Base-by-base conservation (phyloP, 2,329 filamentous ascomycete species). In the Aureobasidium vineae region DNA sequence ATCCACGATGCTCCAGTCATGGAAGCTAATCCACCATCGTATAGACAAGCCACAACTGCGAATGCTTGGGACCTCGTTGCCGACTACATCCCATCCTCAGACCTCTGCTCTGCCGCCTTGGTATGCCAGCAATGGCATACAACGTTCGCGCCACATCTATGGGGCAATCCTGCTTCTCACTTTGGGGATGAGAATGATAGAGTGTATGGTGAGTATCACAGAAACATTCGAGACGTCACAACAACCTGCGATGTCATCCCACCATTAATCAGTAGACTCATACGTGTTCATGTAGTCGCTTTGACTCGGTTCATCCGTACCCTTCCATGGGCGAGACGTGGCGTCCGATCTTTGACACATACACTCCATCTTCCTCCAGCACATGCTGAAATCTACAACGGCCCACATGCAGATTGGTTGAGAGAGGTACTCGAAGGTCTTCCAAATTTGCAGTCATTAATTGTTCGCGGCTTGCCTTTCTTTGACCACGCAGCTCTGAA, bases 131-230 rank as follows among this genome's bases (percentile, higher is more conserved):
- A 78, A 77, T 87, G 85, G 84, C 83, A 87, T 71, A 71, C 76
- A 33, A 81, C 83, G n/a, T 87, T 87, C 70, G 79, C 82, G 63
- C 84, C 84, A 2, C 81, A 84, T 69, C 78, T 88, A 1, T 88
- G 86, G 86, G 85, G 85, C 19, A 83, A 85, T 71, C 86, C 86
- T 23, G 84, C 85, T 0, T 86, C 84, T 10, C 85, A 88, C 73
- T 88, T 88, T 72, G 84, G 83, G 36, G 79, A 79, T 2, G 81
- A 86, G 61, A 85, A 87, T 71, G 85, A 87, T 71, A 82, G 81
- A 10, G 84, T 87, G 36, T 87, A 87, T 71, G 81, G 83, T 79
- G 68, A 66, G 70, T 60, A 28, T 11, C 19, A 10, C 21, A 16
- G 11, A 23, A 21, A 16, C 3, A 7, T 13, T 6, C 5, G 13